Base-by-base conservation (phyloP, 768 basidiomycete species). In the Suillus weaverae region DNA sequence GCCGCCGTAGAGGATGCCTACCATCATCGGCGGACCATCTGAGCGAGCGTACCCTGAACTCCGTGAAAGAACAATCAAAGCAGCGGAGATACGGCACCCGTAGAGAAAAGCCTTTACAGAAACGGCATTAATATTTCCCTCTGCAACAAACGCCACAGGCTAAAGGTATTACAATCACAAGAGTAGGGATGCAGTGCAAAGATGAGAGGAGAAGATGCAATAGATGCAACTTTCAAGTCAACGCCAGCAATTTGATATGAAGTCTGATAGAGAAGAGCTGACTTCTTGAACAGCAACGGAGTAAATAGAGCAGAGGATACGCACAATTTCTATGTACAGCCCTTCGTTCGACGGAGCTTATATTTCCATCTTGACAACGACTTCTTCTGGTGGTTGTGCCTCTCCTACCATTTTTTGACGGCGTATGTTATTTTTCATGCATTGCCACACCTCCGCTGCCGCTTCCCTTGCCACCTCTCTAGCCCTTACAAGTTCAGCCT, bases 401-500 rank as follows among this genome's bases (percentile, higher is more conserved):
- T 54, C 51, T 38, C 65, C 69, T n/a, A 86, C 50, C 30, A 41
- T 32, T 32, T 59, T 30, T 18, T 59, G 57, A 30, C 6, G 39
- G 18, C 39, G 38, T 20, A 59, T 59, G 61, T 79, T 82, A 56
- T 74, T 67, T 73, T 84, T 85, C 70, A 89, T 80, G 35, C 71
- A 72, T 54, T 65, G 67, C 80, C 86, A 87, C 2, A 91, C 81
- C 3, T 66, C 64, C 13, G 66, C 64, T 0, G 86, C 86, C 5
- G 84, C 85, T 5, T 64, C 67, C 65, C 73, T 73, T 1, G 88
- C 89, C 39, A 87, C 68, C n/a, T 79, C 78, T 64, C 77, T 80
- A 4, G 85, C 88, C n/a, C 72, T 65, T 16, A 72, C 68, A 10
- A 89, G 69, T 14, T 82, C 81, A 1, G 63, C 71, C 57, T 79